Evolutionary conservation across 257 asterid species (phyloP).

Genomic region (Ilex asprella): DNA sequence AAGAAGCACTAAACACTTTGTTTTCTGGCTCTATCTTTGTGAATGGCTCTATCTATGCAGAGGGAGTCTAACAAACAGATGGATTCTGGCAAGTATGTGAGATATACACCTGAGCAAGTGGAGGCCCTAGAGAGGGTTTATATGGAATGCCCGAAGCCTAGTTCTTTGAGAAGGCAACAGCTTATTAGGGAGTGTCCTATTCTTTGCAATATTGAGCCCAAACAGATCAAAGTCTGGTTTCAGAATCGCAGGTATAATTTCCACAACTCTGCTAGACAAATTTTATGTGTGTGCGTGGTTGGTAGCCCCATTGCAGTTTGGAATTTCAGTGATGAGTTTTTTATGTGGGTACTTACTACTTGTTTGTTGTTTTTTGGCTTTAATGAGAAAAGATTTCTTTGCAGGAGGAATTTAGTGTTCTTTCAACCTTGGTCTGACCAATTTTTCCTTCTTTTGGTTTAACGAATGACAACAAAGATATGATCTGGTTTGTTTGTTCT

Average conservation of each 20-base stretch:
- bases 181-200: constrained; percentile 84
- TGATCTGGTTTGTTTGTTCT: too few relatives aligned
- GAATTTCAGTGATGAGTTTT: background rate
- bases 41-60: constrained; percentile 55
- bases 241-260: constrained; percentile 74
- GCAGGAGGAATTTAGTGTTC: too few relatives aligned
- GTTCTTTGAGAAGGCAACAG: constrained; percentile 87
- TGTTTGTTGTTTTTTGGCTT: too few relatives aligned
- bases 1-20: background rate
- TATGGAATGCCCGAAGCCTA: constrained; percentile 88
- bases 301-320: background rate
- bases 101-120: constrained; percentile 97
- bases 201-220: constrained; percentile 87
- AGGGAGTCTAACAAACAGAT: constrained; percentile 55
- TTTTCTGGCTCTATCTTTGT: constrained; percentile 7
- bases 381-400: too few relatives aligned
- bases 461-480: too few relatives aligned
- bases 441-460: too few relatives aligned
- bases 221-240: constrained; percentile 99
- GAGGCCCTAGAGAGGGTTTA: constrained; percentile 93
- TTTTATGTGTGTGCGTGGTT: background rate
- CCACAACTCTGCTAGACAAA: too few relatives aligned
- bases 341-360: background rate
- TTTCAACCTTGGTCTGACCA: too few relatives aligned
- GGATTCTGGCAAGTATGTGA: constrained; percentile 88